phyloP scores from a whole-genome alignment of 495 filamentous ascomycete genomes.

The Podospora didyma region DNA sequence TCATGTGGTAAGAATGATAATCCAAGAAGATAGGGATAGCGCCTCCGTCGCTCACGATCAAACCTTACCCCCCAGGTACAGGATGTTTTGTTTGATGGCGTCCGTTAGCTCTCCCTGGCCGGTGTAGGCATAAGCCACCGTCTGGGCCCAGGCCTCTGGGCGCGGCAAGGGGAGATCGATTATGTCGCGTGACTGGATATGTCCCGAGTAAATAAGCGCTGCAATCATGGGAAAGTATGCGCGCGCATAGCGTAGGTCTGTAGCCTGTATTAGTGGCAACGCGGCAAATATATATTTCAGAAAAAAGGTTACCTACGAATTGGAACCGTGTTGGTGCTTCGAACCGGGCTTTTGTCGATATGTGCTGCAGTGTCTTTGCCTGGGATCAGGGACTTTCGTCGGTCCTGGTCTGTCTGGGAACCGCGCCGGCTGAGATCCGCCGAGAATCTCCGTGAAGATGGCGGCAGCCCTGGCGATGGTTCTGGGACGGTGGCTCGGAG shows the following conservation, averaged over 20 bases:
- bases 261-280: conserved; percentile 1
- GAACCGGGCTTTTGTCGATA: conserved; percentile 17
- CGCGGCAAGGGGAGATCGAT: conserved; percentile 54
- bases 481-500: conserved; percentile 36
- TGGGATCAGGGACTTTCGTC: conserved; percentile 10
- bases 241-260: conserved; percentile 48
- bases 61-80: conserved; percentile 48
- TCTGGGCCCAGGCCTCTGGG: conserved; percentile 49
- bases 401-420: neutral
- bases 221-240: conserved; percentile 48
- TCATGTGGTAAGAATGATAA: conserved; percentile 14
- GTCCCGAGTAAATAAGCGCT: conserved; percentile 46
- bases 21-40: conserved; percentile 4
- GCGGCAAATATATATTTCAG: neutral
- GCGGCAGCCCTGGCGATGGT: conserved; percentile 13
- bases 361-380: conserved; percentile 1
- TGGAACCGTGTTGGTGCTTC: conserved; percentile 36
- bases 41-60: conserved; percentile 17
- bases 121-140: conserved; percentile 49
- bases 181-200: conserved; percentile 45
- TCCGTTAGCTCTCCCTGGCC: conserved; percentile 43
- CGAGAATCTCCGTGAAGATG: conserved; percentile 6
- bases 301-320: conserved; percentile 40
- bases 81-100: conserved; percentile 46
- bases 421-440: conserved; percentile 1